phyloP scores from a whole-genome alignment of 371 early-diverging fungal genomes.

The Mortierella sp. region DNA sequence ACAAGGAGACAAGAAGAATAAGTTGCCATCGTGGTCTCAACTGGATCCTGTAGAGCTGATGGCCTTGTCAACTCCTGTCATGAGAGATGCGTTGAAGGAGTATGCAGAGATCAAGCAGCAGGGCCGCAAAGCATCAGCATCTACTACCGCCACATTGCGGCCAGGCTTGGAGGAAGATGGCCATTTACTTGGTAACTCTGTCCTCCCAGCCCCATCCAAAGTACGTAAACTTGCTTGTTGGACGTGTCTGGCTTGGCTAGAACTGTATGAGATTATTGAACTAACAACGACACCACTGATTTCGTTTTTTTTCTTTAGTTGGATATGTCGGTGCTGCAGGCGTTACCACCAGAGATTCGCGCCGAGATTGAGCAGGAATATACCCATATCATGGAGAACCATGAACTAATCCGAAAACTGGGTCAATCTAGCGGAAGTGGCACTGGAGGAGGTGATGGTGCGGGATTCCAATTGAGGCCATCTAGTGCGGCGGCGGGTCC shows the following conservation, averaged over 20 bases:
- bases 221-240: background rate
- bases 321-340: constrained; percentile 52
- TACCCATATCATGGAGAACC: constrained; percentile 41
- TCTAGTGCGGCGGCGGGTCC: background rate
- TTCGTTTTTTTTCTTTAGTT: constrained; percentile 6
- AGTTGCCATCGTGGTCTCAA: constrained; percentile 70
- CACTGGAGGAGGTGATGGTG: background rate
- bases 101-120: constrained; percentile 46
- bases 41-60: constrained; percentile 62
- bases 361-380: constrained; percentile 59
- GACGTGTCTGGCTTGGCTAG: background rate
- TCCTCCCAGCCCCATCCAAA: constrained; percentile 34
- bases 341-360: constrained; percentile 55
- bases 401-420: constrained; percentile 37
- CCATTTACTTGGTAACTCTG: background rate
- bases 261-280: background rate
- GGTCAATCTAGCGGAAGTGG: constrained; percentile 14
- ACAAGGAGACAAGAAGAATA: background rate
- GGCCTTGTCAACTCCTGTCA: constrained; percentile 61
- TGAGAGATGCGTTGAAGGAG: constrained; percentile 58
- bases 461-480: background rate
- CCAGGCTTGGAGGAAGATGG: background rate
- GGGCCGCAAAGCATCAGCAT: background rate
- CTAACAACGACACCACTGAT: background rate
- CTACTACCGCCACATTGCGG: background rate